These are phyloP conservation scores for Acanthochlamys bracteata DNA, from an alignment of 106 monocot genomes.

Conservation along the genomic window DNA sequence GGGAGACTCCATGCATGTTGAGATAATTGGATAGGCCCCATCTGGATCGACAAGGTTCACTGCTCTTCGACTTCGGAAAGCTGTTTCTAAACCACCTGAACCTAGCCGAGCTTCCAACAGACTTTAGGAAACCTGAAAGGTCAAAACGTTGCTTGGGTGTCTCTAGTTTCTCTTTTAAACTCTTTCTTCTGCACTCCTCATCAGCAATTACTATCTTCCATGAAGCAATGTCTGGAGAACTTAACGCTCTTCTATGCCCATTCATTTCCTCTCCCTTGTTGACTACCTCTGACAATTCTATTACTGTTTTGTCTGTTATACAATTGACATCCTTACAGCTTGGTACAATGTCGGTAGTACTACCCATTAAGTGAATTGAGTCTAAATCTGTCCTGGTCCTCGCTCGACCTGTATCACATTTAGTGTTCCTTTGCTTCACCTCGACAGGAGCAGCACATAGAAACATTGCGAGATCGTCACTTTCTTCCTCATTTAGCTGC, in stretches of 20 bases:
- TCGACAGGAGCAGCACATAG: constrained; percentile 20
- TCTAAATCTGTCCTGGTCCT: too few relatives aligned
- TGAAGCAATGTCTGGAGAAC: constrained; percentile 24
- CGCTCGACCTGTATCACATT: too few relatives aligned
- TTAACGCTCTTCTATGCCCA: constrained; percentile 14
- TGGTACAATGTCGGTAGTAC: too few relatives aligned
- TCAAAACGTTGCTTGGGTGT: constrained; percentile 2
- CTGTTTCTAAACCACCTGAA: constrained; percentile 36
- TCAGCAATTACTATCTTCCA: constrained; percentile 46
- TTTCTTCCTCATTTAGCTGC: constrained; percentile 40
- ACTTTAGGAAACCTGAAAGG: constrained; percentile 14
- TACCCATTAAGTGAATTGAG: too few relatives aligned
- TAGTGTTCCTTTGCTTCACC: too few relatives aligned
- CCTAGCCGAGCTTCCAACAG: constrained; percentile 16
- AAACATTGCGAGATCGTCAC: constrained; percentile 46
- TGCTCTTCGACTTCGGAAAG: constrained; percentile 38
- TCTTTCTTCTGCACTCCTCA: constrained; percentile 15
- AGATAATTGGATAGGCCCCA: constrained; percentile 26
- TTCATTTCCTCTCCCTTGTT: constrained; percentile 9
- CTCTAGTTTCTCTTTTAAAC: constrained; percentile 11
- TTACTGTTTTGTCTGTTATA: not conserved
- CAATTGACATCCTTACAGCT: constrained; percentile 10
- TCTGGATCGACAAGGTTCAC: constrained; percentile 15
- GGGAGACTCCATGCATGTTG: constrained; percentile 15
- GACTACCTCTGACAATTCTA: constrained; percentile 6